Percentiles rank a stretch among this genome's conserved stretches.
Evolutionary conservation across 805 yeast species (phyloP).

Genomic region (Teunomyces atbi): DNA sequence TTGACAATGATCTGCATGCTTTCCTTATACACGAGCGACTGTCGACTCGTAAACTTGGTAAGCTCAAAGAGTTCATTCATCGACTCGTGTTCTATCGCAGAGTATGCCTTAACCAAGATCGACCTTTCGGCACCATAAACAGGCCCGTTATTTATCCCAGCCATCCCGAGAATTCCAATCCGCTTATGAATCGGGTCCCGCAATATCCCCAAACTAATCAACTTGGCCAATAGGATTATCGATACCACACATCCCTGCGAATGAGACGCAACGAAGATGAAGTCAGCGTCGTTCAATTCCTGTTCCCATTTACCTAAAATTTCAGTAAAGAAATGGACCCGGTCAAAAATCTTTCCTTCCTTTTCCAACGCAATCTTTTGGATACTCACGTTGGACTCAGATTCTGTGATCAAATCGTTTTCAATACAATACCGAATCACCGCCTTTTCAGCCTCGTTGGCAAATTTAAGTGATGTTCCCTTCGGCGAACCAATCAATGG

Average conservation of each 20-base stretch:
- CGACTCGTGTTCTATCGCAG: conserved; percentile 87
- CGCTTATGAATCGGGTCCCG: conserved; percentile 41
- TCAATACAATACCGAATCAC: conserved; percentile 60
- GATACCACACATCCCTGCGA: conserved; percentile 97
- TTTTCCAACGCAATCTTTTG: conserved; percentile 92
- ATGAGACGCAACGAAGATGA: conserved; percentile 88
- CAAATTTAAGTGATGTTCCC: conserved; percentile 89
- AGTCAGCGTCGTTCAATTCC: conserved; percentile 68
- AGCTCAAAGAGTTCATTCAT: conserved; percentile 83
- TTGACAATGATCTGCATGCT: conserved; percentile 62
- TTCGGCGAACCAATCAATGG: conserved; percentile 93
- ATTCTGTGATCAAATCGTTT: conserved; percentile 33
- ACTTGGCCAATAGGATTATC: conserved; percentile 68
- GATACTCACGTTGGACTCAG: conserved; percentile 44
- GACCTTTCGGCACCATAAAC: conserved; percentile 86
- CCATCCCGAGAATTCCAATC: conserved; percentile 86
- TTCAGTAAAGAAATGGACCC: conserved; percentile 78
- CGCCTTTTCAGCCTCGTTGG: conserved; percentile 83
- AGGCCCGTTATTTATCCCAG: conserved; percentile 94
- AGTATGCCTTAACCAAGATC: conserved; percentile 80
- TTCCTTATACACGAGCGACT: conserved; percentile 68
- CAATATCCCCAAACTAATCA: conserved; percentile 56
- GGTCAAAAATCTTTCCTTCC: conserved; percentile 85
- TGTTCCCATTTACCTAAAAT: conserved; percentile 66
- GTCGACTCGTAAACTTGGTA: conserved; percentile 70